Base-by-base conservation (phyloP, 495 filamentous ascomycete species). In the Penicillium daleae region DNA sequence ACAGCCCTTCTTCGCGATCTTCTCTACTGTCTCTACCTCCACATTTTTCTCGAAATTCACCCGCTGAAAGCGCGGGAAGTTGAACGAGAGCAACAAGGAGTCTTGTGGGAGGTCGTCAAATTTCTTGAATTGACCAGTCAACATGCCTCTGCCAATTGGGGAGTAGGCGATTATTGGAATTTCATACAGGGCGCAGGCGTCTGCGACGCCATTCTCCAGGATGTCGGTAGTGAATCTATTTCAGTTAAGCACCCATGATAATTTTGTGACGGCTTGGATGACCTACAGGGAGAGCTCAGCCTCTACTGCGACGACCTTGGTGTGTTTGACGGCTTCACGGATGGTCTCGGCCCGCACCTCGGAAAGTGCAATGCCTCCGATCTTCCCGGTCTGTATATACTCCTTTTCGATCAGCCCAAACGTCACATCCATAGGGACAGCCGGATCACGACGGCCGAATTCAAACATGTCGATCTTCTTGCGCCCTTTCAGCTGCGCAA, bases 121-220 rank as follows among this genome's bases (percentile, higher is more conserved):
- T 17, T 39, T 39, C 9, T 39, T 39, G 35, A 53, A 31, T 53
- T 85, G 74, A 22, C 88, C 87, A 0, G 86, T 87, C 71, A 78
- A 59, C 21, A 75, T 62, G 5, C 76, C 74, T 29, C 73, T 62
- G 10, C 81, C 76, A 0, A 85, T 66, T 13, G 83, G 83, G 48
- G 80, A 81, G 63, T 85, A 85, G 21, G 88, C 90, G 12, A 91
- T 66, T 22, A 92, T 66, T 0, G 89, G 87, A 65, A 89, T 86
- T 15, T 70, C 76, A 46, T 87, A 74, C 72, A 90, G 74, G 19
- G 80, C 83, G 65, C 90, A 92, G 0, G 87, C 82, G 4, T 71
- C 71, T 1, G 86, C 87, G 8, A 92, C 82, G 6, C 90, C 90
- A 69, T 93, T 92, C 5, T 79, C 70, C 19, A 91, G 67, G 27